phyloP scores from a whole-genome alignment of 2,329 filamentous ascomycete genomes.

The Fusarium oxysporum region DNA sequence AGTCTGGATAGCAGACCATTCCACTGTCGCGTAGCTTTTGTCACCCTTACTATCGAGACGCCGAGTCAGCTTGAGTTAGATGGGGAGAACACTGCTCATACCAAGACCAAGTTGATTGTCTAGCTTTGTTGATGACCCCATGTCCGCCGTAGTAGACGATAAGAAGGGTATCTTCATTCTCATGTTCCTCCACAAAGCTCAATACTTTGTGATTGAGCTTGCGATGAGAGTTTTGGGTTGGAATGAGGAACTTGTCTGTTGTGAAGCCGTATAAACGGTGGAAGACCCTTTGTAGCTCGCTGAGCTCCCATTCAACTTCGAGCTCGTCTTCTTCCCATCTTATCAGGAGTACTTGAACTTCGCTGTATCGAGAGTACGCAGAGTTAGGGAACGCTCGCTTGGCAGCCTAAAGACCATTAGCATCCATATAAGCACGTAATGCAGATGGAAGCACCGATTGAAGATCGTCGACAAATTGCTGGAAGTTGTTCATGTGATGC shows the following conservation, averaged over 20 bases:
- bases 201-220: constrained; percentile 41
- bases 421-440: neutral
- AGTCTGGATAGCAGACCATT: constrained; percentile 46
- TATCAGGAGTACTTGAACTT: constrained; percentile 44
- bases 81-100: constrained; percentile 3
- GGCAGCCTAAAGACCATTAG: constrained; percentile 35
- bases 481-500: constrained; percentile 42
- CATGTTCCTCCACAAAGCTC: constrained; percentile 43
- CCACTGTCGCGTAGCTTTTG: constrained; percentile 41
- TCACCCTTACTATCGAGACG: constrained; percentile 35
- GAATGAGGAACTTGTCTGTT: constrained; percentile 41
- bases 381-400: constrained; percentile 44
- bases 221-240: constrained; percentile 42
- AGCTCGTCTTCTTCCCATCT: constrained; percentile 46
- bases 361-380: constrained; percentile 42
- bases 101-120: constrained; percentile 45
- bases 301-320: constrained; percentile 41
- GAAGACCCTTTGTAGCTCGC: constrained; percentile 38
- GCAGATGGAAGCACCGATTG: constrained; percentile 24
- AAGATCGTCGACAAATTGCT: constrained; percentile 39
- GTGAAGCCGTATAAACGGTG: constrained; percentile 39
- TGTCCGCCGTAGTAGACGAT: constrained; percentile 45
- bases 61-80: constrained; percentile 25
- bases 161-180: constrained; percentile 44
- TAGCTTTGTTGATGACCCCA: constrained; percentile 43